Percentiles rank a stretch among this genome's conserved stretches.
Evolutionary conservation across 2,329 filamentous ascomycete species (phyloP).

Genomic region (Aspergillus nomiae): DNA sequence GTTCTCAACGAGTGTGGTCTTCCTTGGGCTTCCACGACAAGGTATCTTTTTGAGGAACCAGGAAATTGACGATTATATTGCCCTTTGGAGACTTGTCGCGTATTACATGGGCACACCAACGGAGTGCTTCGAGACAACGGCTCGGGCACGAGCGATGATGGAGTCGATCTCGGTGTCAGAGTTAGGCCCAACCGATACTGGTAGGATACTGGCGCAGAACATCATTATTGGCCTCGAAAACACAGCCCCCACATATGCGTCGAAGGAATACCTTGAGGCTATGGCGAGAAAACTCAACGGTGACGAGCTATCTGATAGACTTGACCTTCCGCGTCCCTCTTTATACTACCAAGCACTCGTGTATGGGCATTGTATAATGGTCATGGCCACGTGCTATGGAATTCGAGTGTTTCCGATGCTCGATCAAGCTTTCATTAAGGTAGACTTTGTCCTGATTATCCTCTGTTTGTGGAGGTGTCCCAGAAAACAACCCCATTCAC

Average conservation of each 20-base stretch:
- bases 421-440: constrained; percentile 56
- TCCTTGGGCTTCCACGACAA: constrained; percentile 70
- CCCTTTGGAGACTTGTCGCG: constrained; percentile 74
- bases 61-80: constrained; percentile 70
- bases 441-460: constrained; percentile 23
- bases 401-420: constrained; percentile 53
- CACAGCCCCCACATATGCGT: constrained; percentile 66
- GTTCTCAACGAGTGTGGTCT: constrained; percentile 70
- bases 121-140: constrained; percentile 59
- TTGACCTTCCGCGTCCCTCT: constrained; percentile 60
- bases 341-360: constrained; percentile 63
- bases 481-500: neutral
- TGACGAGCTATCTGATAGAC: constrained; percentile 58
- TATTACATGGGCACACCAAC: constrained; percentile 71
- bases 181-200: constrained; percentile 65
- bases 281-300: constrained; percentile 72
- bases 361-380: constrained; percentile 67
- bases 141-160: constrained; percentile 63
- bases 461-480: neutral
- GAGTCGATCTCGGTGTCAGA: constrained; percentile 69
- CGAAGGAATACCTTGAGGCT: constrained; percentile 67
- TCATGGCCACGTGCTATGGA: constrained; percentile 52
- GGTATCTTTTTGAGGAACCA: constrained; percentile 65
- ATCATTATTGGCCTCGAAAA: constrained; percentile 70
- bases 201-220: constrained; percentile 69